Evolutionary conservation across 768 basidiomycete genomes (phyloP).

Genomic region (Kwoniella sp.): DNA sequence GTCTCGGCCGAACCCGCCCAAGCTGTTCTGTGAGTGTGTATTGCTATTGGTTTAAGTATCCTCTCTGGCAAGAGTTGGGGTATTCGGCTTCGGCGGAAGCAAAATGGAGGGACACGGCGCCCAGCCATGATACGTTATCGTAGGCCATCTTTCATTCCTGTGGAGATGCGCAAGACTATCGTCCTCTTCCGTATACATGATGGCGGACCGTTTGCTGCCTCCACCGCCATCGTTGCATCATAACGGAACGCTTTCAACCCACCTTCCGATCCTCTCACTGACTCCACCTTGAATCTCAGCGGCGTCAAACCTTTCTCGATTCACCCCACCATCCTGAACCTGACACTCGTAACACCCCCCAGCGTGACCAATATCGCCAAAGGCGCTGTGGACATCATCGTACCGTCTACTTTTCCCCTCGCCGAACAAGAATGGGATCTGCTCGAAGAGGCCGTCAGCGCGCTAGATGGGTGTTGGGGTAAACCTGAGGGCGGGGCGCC

Average conservation of each 20-base stretch:
- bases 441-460: conserved; percentile 43
- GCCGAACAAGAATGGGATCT: conserved; percentile 43
- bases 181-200: no score
- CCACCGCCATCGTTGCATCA: neutral
- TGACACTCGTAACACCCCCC: conserved; percentile 33
- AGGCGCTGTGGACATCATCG: conserved; percentile 45
- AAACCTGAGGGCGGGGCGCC: conserved; percentile 9
- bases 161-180: no score
- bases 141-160: no score
- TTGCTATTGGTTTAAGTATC: neutral
- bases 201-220: neutral
- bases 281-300: conserved; percentile 8
- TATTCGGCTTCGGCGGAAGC: neutral
- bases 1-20: conserved; percentile 28
- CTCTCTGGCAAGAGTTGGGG: no score
- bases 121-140: no score
- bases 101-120: neutral
- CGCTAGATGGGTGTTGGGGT: conserved; percentile 28
- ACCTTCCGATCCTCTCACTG: neutral
- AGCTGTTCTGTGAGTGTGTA: conserved; percentile 29
- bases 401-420: conserved; percentile 35
- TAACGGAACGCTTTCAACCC: neutral
- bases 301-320: conserved; percentile 41
- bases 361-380: conserved; percentile 41
- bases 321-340: conserved; percentile 48